These are phyloP conservation scores for Echeveria elegans DNA, from an alignment of 164 flowering plant species.

Conservation along the genomic window DNA sequence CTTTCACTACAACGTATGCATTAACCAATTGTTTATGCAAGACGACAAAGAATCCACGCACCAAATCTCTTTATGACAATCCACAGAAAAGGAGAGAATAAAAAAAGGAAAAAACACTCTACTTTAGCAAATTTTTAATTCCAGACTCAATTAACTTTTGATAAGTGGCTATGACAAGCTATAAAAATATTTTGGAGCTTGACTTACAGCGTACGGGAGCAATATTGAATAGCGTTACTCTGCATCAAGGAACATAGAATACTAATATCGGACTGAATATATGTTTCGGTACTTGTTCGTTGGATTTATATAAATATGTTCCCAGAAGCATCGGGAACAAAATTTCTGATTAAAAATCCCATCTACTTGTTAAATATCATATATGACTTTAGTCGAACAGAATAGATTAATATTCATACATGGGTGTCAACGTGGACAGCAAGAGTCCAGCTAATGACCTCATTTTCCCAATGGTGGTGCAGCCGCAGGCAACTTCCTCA, in stretches of 20 bases:
- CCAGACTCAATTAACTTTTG: not conserved
- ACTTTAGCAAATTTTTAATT: not conserved
- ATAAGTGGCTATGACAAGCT: not conserved
- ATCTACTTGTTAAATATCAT: not conserved
- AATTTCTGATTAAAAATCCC: not conserved
- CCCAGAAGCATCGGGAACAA: not conserved
- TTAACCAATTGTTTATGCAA: not conserved
- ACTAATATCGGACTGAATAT: not conserved
- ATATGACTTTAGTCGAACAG: too few relatives aligned
- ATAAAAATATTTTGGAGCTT: not conserved
- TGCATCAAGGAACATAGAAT: not conserved
- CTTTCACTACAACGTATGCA: not conserved
- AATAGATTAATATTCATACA: not conserved
- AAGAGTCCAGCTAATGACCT: not conserved
- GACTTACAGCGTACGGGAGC: not conserved
- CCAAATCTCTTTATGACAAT: not conserved
- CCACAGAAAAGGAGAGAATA: not conserved
- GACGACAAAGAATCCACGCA: not conserved
- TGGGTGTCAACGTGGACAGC: not conserved
- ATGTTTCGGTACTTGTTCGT: not conserved
- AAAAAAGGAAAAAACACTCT: not conserved
- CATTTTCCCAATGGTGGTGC: not conserved
- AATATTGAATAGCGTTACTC: not conserved
- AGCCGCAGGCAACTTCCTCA: not conserved
- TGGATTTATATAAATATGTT: not conserved